phyloP scores from a whole-genome alignment of 345 rosid genomes.

The Populus euphratica region DNA sequence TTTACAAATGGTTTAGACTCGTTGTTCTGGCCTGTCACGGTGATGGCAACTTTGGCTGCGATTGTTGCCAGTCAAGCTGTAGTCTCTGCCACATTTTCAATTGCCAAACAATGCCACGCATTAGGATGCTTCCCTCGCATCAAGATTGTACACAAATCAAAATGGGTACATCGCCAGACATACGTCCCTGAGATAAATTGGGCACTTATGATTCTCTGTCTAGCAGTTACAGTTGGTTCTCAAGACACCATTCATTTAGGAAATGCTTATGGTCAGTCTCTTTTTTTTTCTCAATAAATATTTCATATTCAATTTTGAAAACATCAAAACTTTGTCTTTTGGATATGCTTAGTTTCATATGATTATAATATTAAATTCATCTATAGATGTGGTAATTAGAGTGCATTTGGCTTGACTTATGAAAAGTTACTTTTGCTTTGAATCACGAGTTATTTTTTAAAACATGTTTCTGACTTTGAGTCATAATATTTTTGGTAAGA shows the following conservation, averaged over 20 bases:
- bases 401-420: no score
- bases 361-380: no score
- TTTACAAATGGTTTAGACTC: slow-evolving; percentile 43
- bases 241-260: slow-evolving; percentile 59
- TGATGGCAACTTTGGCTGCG: slow-evolving; percentile 73
- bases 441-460: no score
- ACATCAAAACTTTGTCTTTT: not conserved
- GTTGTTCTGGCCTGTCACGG: slow-evolving; percentile 72
- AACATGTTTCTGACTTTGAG: no score
- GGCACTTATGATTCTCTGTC: slow-evolving; percentile 83
- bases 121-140: slow-evolving; percentile 92
- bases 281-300: not conserved
- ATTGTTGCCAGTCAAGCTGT: slow-evolving; percentile 83
- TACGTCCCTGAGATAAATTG: slow-evolving; percentile 96
- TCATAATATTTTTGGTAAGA: no score
- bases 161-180: slow-evolving; percentile 77
- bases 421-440: no score
- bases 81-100: slow-evolving; percentile 70
- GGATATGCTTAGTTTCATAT: not conserved
- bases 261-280: slow-evolving; percentile 72
- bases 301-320: not conserved
- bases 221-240: slow-evolving; percentile 59
- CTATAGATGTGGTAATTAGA: no score
- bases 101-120: slow-evolving; percentile 76
- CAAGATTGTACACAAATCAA: slow-evolving; percentile 81